phyloP scores from a whole-genome alignment of 805 yeast genomes.

The Yamadazyma nakazawae region DNA sequence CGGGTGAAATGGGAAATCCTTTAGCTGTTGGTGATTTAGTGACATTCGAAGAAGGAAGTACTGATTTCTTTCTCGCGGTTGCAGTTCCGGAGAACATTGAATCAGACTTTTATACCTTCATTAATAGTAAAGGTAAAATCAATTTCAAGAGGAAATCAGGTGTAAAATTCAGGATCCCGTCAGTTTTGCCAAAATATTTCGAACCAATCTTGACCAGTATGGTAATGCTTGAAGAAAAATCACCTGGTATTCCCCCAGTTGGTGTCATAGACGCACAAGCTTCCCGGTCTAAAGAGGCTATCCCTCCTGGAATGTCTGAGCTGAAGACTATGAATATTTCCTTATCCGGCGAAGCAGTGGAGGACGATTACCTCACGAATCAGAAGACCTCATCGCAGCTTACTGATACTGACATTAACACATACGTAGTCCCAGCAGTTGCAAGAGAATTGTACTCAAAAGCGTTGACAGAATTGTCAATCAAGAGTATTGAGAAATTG shows the following conservation, averaged over 20 bases:
- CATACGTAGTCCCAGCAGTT: slow-evolving; percentile 32
- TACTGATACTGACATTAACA: slow-evolving; percentile 31
- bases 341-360: background rate
- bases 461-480: slow-evolving; percentile 36
- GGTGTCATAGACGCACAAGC: slow-evolving; percentile 33
- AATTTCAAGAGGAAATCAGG: slow-evolving; percentile 43
- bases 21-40: slow-evolving; percentile 63
- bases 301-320: slow-evolving; percentile 17
- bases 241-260: slow-evolving; percentile 32
- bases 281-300: slow-evolving; percentile 20
- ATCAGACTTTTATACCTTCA: slow-evolving; percentile 56
- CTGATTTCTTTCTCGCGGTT: slow-evolving; percentile 52
- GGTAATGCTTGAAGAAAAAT: slow-evolving; percentile 30
- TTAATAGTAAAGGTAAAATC: slow-evolving; percentile 56
- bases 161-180: slow-evolving; percentile 54
- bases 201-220: slow-evolving; percentile 17
- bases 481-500: slow-evolving; percentile 37
- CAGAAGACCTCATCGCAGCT: slow-evolving; percentile 35
- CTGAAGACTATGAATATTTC: background rate
- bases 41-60: slow-evolving; percentile 42
- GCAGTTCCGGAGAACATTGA: slow-evolving; percentile 47
- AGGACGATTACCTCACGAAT: slow-evolving; percentile 28
- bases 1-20: slow-evolving; percentile 15
- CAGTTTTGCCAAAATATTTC: slow-evolving; percentile 37
- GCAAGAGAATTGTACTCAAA: slow-evolving; percentile 35